Base-by-base conservation (phyloP, 2,329 filamentous ascomycete genomes). In the Graphilbum fragrans region DNA sequence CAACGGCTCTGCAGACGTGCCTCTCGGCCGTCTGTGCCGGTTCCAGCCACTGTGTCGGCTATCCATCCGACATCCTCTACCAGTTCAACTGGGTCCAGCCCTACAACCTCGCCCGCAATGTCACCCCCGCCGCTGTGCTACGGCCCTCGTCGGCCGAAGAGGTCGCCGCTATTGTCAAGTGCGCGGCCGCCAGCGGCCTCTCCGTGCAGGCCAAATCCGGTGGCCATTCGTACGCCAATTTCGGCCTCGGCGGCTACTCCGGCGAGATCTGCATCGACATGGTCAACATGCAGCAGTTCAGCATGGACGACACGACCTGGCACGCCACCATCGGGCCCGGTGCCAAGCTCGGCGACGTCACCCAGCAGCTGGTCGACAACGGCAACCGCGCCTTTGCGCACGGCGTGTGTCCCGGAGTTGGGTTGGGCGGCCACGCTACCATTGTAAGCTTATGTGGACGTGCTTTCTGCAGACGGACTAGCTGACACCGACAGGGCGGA, bases 171-270 rank as follows among this genome's bases (percentile, higher is more conserved):
- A 69, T 74, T 14, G 65, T 82, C 32, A 66, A 69, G 39, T 81
- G 77, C 51, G 77, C 76, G 5, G 60, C 53, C 2, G 46, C 65
- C 20, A 59, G 62, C 43, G 58, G 59, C 6, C 55, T 72, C 40
- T 70, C 72, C 47, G 73, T 81, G 0, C 75, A 80, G 52, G 70
- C 77, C 19, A 72, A 67, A 47, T 77, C 74, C 2, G 78, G 77
- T 4, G 78, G 78, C 0, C 78, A 82, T 50, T 80, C 74, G 0
- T 82, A 77, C 47, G 76, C 63, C 45, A 42, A 35, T 18, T 35
- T 38, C 54, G 64, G 69, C 10, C 49, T 72, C 0, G 71, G 72
- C 2, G 72, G 71, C 8, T 63, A 58, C 6, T 56, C 76, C 5
- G 65, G 70, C 36, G 62, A 76, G 45, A 72, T 78, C 6, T 64